Conservation (phyloP, 2,329 filamentous ascomycete species). For the Fusarium abutilonis region DNA sequence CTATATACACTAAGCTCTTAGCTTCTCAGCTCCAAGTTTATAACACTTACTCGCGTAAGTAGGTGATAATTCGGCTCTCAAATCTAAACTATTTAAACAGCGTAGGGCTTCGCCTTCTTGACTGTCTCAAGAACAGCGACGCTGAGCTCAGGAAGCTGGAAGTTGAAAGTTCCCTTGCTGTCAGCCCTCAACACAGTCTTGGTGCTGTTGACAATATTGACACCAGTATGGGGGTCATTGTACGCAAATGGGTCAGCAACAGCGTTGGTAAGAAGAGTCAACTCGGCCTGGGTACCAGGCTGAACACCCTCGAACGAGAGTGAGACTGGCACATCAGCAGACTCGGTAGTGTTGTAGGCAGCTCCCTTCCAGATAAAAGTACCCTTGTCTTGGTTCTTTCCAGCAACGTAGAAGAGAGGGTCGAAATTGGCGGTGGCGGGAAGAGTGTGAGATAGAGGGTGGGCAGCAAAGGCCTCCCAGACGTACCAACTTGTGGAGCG, state of each 20-base stretch:
- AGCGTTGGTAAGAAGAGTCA: conserved; percentile 59
- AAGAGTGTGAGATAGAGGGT: conserved; percentile 58
- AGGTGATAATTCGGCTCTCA: neutral
- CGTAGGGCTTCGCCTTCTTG: conserved; percentile 15
- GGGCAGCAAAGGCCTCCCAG: conserved; percentile 60
- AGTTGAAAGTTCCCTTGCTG: conserved; percentile 59
- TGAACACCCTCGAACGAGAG: conserved; percentile 57
- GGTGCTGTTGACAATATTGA: conserved; percentile 60
- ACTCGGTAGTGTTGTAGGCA: conserved; percentile 62
- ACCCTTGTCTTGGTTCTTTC: conserved; percentile 54
- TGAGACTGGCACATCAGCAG: conserved; percentile 56
- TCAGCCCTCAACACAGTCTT: conserved; percentile 54
- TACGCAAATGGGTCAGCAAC: conserved; percentile 53
- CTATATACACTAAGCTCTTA: too few relatives aligned
- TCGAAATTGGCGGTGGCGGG: conserved; percentile 55
- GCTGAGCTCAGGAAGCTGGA: conserved; percentile 63
- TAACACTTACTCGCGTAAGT: neutral
- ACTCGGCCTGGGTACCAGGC: conserved; percentile 52
- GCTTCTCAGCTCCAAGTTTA: neutral
- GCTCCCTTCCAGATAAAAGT: conserved; percentile 61
- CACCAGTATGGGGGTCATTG: conserved; percentile 56
- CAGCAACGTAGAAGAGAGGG: conserved; percentile 62
- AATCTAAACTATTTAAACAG: neutral
- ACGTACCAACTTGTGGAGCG: conserved; percentile 61
- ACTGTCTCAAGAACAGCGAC: conserved; percentile 64